Percentiles rank a stretch among this genome's conserved stretches.
Evolutionary conservation across 2,329 filamentous ascomycete genomes (phyloP).

Genomic region (Beauveria scarabaeidicola): DNA sequence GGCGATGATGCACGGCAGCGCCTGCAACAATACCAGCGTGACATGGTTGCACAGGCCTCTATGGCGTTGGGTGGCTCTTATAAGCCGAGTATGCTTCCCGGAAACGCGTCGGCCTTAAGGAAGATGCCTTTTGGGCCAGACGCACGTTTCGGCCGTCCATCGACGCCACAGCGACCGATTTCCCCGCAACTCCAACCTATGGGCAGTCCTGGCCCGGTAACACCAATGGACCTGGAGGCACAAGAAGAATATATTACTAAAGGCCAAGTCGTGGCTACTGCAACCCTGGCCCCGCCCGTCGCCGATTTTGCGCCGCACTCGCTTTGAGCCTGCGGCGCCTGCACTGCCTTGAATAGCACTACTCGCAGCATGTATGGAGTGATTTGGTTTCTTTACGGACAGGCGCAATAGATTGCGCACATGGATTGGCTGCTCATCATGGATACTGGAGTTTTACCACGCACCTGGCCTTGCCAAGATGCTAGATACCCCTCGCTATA

Average conservation of each 20-base stretch:
- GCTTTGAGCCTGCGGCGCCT: background rate
- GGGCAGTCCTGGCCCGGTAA: constrained; percentile 52
- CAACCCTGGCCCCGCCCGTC: background rate
- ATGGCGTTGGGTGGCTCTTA: constrained; percentile 30
- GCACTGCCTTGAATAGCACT: background rate
- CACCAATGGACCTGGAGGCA: constrained; percentile 47
- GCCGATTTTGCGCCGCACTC: constrained; percentile 6
- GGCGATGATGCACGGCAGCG: constrained; percentile 8
- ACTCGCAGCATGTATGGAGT: constrained; percentile 6
- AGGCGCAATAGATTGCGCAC: background rate
- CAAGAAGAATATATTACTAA: constrained; percentile 9
- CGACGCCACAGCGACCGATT: constrained; percentile 34
- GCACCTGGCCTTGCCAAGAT: background rate
- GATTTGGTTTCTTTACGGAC: background rate
- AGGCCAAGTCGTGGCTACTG: background rate
- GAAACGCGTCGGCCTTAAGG: constrained; percentile 25
- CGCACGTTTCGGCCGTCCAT: constrained; percentile 29
- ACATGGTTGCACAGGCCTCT: constrained; percentile 51
- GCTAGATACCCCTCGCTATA: constrained; percentile 10
- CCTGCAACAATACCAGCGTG: constrained; percentile 50
- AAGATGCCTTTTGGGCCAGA: constrained; percentile 26
- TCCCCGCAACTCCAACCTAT: constrained; percentile 44
- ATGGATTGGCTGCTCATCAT: background rate
- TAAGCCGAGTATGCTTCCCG: constrained; percentile 19
- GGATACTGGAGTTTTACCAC: background rate